Evolutionary conservation across 1,139 yeast species (phyloP).

Genomic region (Hansenula anomala): DNA sequence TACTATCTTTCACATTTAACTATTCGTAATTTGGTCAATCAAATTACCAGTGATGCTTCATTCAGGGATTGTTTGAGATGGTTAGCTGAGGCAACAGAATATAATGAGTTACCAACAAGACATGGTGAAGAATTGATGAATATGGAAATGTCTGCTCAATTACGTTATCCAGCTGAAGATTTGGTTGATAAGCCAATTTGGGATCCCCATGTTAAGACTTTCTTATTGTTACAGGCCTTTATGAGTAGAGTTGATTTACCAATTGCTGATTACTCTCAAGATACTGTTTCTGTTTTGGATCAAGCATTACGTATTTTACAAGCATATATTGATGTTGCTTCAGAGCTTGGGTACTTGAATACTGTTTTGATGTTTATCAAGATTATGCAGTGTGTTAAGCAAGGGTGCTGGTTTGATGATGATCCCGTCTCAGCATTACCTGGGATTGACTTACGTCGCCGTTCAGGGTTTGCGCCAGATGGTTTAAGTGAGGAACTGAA

Average conservation of each 20-base stretch:
- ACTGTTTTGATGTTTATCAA: conserved; percentile 58
- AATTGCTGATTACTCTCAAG: conserved; percentile 92
- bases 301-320: conserved; percentile 92
- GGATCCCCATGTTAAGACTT: conserved; percentile 96
- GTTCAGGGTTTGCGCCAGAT: conserved; percentile 23
- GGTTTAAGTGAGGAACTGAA: conserved; percentile 21
- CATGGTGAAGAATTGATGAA: conserved; percentile 95
- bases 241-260: conserved; percentile 83
- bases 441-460: conserved; percentile 45
- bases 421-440: conserved; percentile 69
- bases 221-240: conserved; percentile 79
- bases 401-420: conserved; percentile 82
- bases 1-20: conserved; percentile 93
- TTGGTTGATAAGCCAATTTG: conserved; percentile 65
- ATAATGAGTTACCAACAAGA: conserved; percentile 88
- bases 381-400: conserved; percentile 85
- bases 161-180: conserved; percentile 65
- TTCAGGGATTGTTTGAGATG: conserved; percentile 69
- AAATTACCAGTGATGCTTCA: conserved; percentile 43
- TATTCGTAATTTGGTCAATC: conserved; percentile 58
- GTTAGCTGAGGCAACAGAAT: conserved; percentile 80
- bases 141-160: conserved; percentile 78
- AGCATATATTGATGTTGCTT: conserved; percentile 85
- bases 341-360: conserved; percentile 71
- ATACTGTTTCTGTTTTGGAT: conserved; percentile 87